Conservation (phyloP, 2,329 filamentous ascomycete genomes). For the Dothistroma septosporum region DNA sequence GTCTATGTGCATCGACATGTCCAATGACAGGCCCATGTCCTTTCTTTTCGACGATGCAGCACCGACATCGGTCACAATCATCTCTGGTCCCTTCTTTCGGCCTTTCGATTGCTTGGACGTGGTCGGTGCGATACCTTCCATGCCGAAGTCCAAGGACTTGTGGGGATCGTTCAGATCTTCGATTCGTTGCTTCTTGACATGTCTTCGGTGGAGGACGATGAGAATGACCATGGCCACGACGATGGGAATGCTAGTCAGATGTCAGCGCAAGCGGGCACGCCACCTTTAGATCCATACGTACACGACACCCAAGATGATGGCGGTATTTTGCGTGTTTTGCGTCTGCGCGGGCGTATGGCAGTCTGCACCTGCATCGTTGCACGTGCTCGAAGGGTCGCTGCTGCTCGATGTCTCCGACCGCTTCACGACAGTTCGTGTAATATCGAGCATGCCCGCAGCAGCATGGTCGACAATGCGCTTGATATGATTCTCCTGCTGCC, state of each 20-base stretch:
- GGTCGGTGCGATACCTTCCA: conserved; percentile 49
- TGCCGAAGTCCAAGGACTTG: conserved; percentile 86
- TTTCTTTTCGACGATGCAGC: conserved; percentile 23
- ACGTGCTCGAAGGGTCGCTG: conserved; percentile 22
- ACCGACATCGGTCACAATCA: conserved; percentile 52
- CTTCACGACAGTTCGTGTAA: conserved; percentile 24
- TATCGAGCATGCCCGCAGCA: conserved; percentile 18
- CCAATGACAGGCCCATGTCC: conserved; percentile 49
- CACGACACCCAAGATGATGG: conserved; percentile 35
- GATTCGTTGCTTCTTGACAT: conserved; percentile 62
- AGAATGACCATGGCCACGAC: conserved; percentile 63
- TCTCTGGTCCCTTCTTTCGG: conserved; percentile 48
- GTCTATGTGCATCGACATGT: conserved; percentile 62
- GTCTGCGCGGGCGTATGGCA: conserved; percentile 30
- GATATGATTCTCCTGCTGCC: conserved; percentile 6
- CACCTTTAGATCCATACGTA: conserved; percentile 22
- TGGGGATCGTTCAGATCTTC: conserved; percentile 87
- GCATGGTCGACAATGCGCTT: conserved; percentile 22
- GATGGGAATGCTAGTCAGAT: conserved; percentile 65
- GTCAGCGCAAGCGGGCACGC: conserved; percentile 21
- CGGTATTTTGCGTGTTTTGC: conserved; percentile 28
- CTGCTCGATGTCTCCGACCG: conserved; percentile 16
- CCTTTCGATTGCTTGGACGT: conserved; percentile 33
- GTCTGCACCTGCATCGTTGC: conserved; percentile 23
- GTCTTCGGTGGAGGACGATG: conserved; percentile 73